Evolutionary conservation across 2,329 filamentous ascomycete genomes (phyloP).

Genomic region (Periconia digitata): DNA sequence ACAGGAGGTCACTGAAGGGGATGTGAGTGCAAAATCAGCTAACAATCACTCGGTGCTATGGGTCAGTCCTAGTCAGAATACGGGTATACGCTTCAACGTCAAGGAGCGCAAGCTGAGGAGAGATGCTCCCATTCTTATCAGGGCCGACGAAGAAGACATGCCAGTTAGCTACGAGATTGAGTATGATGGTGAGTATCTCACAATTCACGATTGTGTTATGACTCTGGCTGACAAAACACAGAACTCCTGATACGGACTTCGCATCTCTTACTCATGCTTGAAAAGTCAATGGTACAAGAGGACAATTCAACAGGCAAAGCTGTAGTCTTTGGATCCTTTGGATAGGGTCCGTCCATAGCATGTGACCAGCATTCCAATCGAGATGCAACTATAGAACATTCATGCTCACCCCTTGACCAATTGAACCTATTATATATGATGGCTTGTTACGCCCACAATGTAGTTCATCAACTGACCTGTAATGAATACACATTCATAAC

Average conservation of each 20-base stretch:
- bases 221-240: constrained; percentile 4
- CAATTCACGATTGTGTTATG: background rate
- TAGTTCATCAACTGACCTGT: too few relatives aligned
- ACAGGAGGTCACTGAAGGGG: constrained; percentile 12
- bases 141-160: constrained; percentile 65
- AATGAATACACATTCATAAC: too few relatives aligned
- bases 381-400: too few relatives aligned
- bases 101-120: constrained; percentile 51
- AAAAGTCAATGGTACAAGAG: constrained; percentile 65
- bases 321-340: constrained; percentile 62
- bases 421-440: too few relatives aligned
- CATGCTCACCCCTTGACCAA: too few relatives aligned
- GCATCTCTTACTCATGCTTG: constrained; percentile 53
- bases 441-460: too few relatives aligned
- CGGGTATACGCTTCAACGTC: constrained; percentile 71
- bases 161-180: constrained; percentile 70
- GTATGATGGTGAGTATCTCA: constrained; percentile 63
- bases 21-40: constrained; percentile 2
- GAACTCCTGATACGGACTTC: constrained; percentile 37
- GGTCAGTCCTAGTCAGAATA: constrained; percentile 63
- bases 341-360: constrained; percentile 12
- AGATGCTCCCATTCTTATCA: constrained; percentile 57
- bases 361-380: background rate
- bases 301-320: constrained; percentile 64
- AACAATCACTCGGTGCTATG: constrained; percentile 59